Percentiles rank a stretch among this genome's conserved stretches.
Evolutionary conservation across 176 grass and related monocot genomes (phyloP).

Genomic region (Hsuehochloa calcarea): DNA sequence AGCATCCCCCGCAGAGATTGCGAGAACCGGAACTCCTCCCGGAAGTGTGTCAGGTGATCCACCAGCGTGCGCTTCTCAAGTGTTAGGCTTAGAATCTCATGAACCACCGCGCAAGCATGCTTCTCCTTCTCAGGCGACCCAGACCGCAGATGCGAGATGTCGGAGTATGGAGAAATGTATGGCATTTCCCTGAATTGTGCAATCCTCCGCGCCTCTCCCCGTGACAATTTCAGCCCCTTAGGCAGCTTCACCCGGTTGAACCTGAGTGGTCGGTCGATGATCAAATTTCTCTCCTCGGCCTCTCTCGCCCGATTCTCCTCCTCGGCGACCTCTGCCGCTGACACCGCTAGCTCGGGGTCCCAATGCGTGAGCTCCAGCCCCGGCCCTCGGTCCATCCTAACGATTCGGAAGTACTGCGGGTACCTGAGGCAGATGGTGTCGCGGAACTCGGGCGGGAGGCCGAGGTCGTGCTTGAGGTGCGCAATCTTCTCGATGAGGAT

Average conservation of each 20-base stretch:
- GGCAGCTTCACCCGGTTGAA: slow-evolving; percentile 83
- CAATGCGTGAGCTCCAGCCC: slow-evolving; percentile 88
- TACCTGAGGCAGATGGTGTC: slow-evolving; percentile 77
- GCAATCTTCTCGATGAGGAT: slow-evolving; percentile 86
- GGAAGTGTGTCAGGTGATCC: slow-evolving; percentile 86
- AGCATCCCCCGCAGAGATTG: slow-evolving; percentile 86
- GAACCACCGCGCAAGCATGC: slow-evolving; percentile 81
- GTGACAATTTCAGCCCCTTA: slow-evolving; percentile 63
- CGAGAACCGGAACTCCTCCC: slow-evolving; percentile 91
- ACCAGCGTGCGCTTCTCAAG: slow-evolving; percentile 88
- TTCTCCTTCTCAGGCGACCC: slow-evolving; percentile 80
- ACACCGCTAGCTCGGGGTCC: slow-evolving; percentile 76
- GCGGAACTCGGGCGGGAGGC: slow-evolving; percentile 75
- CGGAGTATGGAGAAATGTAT: slow-evolving; percentile 77
- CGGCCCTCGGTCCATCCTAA: slow-evolving; percentile 74
- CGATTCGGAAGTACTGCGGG: slow-evolving; percentile 77
- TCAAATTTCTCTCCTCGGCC: slow-evolving; percentile 67
- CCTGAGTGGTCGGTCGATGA: slow-evolving; percentile 76
- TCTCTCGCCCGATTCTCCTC: slow-evolving; percentile 72
- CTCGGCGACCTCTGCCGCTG: slow-evolving; percentile 68
- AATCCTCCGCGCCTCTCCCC: slow-evolving; percentile 65
- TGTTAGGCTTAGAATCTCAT: slow-evolving; percentile 88
- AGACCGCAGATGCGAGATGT: slow-evolving; percentile 65
- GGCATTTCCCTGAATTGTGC: slow-evolving; percentile 64
- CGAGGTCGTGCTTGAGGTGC: slow-evolving; percentile 82